These are phyloP conservation scores for Samsoniella hepiali DNA, from an alignment of 2,329 filamentous ascomycete genomes.

Conservation along the genomic window DNA sequence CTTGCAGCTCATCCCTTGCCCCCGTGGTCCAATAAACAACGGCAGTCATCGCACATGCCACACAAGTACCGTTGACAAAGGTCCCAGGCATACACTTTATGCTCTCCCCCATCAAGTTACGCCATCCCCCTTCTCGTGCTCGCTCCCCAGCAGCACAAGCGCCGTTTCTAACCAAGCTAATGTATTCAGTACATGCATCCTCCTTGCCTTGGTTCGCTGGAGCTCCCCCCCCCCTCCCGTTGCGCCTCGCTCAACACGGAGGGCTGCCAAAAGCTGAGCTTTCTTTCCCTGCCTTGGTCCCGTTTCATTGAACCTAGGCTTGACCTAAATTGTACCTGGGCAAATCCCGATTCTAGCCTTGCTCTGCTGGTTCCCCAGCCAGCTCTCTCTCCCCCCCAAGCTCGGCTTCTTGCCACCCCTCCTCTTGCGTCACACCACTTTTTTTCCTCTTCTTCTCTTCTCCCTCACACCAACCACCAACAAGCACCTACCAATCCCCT, in stretches of 20 bases:
- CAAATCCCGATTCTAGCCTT: conserved; percentile 8
- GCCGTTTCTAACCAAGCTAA: neutral
- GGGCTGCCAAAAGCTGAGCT: neutral
- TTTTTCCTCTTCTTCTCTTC: neutral
- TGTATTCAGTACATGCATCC: neutral
- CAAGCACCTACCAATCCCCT: neutral
- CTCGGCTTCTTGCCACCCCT: neutral
- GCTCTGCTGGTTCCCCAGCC: neutral
- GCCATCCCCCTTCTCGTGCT: neutral
- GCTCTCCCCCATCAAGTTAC: neutral
- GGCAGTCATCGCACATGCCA: conserved; percentile 4
- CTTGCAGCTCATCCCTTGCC: neutral
- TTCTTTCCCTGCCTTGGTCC: neutral
- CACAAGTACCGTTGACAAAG: neutral
- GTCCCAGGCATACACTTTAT: too few relatives aligned
- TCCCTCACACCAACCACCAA: neutral
- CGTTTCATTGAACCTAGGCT: neutral
- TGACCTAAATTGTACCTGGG: neutral
- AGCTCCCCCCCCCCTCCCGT: neutral
- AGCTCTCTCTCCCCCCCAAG: neutral
- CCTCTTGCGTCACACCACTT: conserved; percentile 15
- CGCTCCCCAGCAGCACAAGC: neutral
- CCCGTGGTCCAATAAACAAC: conserved; percentile 9
- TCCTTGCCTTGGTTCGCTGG: neutral
- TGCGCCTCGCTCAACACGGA: neutral